phyloP scores from a whole-genome alignment of 352 stramenopile species.

The Pythium pectinolyticum region DNA sequence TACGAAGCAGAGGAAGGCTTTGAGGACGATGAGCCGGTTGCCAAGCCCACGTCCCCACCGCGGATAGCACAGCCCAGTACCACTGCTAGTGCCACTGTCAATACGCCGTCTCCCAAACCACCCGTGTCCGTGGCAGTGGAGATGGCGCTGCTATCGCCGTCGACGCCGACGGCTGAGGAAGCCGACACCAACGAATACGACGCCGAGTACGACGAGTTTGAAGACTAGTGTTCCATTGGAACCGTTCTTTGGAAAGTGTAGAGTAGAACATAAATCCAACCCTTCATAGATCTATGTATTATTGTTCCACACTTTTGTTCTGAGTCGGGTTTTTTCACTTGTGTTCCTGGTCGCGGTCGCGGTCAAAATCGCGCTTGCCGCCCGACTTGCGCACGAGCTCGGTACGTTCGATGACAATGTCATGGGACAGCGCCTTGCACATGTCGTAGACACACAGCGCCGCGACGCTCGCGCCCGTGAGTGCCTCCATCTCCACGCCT shows the following conservation, averaged over 20 bases:
- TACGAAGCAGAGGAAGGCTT: slow-evolving; percentile 47
- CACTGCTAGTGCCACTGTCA: background rate
- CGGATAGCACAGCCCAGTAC: slow-evolving; percentile 11
- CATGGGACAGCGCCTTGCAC: slow-evolving; percentile 96
- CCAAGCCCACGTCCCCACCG: slow-evolving; percentile 24
- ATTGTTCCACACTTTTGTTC: no score
- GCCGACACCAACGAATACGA: slow-evolving; percentile 60
- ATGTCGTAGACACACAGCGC: slow-evolving; percentile 98
- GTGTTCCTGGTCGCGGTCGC: slow-evolving; percentile 6
- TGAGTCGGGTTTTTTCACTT: no score
- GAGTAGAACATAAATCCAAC: no score
- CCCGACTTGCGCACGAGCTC: slow-evolving; percentile 90
- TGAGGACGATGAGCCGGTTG: slow-evolving; percentile 41
- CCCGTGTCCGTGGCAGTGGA: background rate
- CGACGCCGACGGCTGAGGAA: slow-evolving; percentile 17
- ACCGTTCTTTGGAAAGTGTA: background rate
- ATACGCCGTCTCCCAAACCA: background rate
- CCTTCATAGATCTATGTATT: no score
- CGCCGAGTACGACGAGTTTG: slow-evolving; percentile 61
- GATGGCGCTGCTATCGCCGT: background rate
- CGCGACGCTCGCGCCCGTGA: slow-evolving; percentile 92
- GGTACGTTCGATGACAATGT: slow-evolving; percentile 92
- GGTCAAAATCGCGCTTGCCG: slow-evolving; percentile 83
- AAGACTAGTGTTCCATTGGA: slow-evolving; percentile 32
- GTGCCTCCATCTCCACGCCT: slow-evolving; percentile 95